phyloP scores from a whole-genome alignment of 257 asterid species.

The Jacaranda copaia region DNA sequence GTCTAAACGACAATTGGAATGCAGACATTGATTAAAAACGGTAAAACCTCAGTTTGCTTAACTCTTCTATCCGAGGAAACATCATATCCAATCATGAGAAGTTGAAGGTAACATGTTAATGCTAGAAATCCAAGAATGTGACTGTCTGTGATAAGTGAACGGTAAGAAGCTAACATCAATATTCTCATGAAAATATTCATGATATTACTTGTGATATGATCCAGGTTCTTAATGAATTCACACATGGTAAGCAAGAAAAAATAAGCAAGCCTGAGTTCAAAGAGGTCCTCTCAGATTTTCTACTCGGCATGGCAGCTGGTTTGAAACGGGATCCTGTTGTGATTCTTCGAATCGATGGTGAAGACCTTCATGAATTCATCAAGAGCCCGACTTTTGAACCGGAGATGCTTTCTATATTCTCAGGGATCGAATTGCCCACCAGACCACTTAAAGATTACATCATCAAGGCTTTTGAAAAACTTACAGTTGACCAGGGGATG shows the following conservation, averaged over 20 bases:
- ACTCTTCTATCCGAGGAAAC: neutral
- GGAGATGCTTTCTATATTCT: constrained; percentile 53
- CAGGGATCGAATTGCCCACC: constrained; percentile 51
- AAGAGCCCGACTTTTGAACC: constrained; percentile 57
- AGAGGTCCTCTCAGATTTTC: constrained; percentile 69
- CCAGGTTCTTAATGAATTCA: constrained; percentile 78
- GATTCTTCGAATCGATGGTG: constrained; percentile 80
- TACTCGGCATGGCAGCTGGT: constrained; percentile 82
- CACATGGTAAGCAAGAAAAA: constrained; percentile 62
- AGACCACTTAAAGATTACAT: constrained; percentile 59
- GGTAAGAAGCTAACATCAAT: neutral
- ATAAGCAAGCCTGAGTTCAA: constrained; percentile 66
- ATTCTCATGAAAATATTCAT: neutral
- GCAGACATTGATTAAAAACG: too few species aligned
- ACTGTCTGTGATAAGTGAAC: neutral
- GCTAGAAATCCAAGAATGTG: neutral
- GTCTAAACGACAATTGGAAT: too few species aligned
- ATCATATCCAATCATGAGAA: neutral
- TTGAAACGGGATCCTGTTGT: constrained; percentile 77
- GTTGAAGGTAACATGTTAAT: neutral
- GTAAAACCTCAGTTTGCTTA: neutral
- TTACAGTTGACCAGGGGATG: constrained; percentile 74
- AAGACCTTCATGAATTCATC: constrained; percentile 65
- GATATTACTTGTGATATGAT: constrained; percentile 4
- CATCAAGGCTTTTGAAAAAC: constrained; percentile 62